Evolutionary conservation across 257 asterid species (phyloP), one percentile per base, ranked within the genome.

Genomic region (Cynanchum wilfordii): DNA sequence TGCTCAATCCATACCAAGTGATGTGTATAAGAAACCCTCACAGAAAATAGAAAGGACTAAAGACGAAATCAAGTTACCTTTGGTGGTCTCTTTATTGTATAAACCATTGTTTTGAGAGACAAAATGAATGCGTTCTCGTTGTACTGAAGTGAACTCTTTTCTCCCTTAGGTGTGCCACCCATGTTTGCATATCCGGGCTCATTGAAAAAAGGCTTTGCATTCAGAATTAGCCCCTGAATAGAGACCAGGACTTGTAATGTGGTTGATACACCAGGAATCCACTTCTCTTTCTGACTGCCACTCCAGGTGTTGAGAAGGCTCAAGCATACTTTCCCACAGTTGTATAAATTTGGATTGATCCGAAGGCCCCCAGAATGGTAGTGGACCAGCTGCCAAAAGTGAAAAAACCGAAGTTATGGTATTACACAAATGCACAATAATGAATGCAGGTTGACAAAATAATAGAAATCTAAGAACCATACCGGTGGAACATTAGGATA

Each of bases 281-380:
- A 95, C 80, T 76, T 89, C 81, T 95, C 99, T 83, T 87, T 78
- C 65, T 76, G 77, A 66, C 77, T 65, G 55, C 99, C 99, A 62
- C 56, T 62, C 99, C 99, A 95, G 56, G 99, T 92, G 77, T 92
- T 90, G 38, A 95, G 96, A 80, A 95, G 93, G 85, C 98, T 92
- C 78, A 92, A 84, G 82, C 99, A 95, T 54, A 95, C 99, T 86
- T 95, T 92, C 42, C 99, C 99, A 66, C 83, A 79, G 25, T 78
- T 71, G 78, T 95, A 95, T 77, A 92, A 75, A 78, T 95, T 95
- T 5, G 99, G 99, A 76, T 95, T 92, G 82, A 95, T 84, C 70
- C 97, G 89, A 72, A 89, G 91, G 51, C 99, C 98, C 4, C 95
- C 90, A 24, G 99, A 87, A 73, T 90, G 95, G 84, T 95, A 95